These are phyloP conservation scores for Claviceps sp. DNA, from an alignment of 2,329 filamentous ascomycete genomes.

Conservation along the genomic window DNA sequence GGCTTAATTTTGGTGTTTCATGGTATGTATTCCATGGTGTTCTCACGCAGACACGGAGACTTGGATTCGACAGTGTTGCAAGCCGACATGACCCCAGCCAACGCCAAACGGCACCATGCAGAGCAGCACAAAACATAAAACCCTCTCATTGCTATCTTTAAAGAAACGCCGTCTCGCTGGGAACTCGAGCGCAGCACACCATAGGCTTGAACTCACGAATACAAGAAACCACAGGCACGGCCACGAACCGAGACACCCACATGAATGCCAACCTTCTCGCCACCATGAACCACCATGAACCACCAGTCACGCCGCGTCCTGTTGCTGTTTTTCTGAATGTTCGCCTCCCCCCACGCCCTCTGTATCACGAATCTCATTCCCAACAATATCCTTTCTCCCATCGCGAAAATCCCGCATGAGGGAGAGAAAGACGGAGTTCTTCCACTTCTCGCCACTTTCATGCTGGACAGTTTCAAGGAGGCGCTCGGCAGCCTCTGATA, in stretches of 20 bases:
- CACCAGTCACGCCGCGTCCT: slow-evolving; percentile 8
- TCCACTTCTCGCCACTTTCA: slow-evolving; percentile 32
- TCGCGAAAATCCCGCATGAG: slow-evolving; percentile 33
- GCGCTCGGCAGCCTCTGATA: slow-evolving; percentile 28
- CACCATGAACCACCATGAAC: no score
- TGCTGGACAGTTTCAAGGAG: slow-evolving; percentile 30
- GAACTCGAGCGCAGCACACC: not conserved
- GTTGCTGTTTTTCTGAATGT: not conserved
- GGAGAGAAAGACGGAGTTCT: slow-evolving; percentile 30
- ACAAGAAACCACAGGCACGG: no score
- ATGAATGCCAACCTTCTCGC: no score
- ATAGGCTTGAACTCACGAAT: not conserved
- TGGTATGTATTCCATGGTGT: no score
- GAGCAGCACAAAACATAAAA: no score
- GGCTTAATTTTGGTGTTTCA: no score
- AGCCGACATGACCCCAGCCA: no score
- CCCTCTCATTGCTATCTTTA: not conserved
- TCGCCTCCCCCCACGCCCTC: slow-evolving; percentile 6
- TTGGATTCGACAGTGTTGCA: no score
- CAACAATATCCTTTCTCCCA: slow-evolving; percentile 29
- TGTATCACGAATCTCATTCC: slow-evolving; percentile 25
- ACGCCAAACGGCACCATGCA: no score
- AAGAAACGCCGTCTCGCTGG: not conserved
- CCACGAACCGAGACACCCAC: no score
- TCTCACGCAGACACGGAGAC: no score